Conservation (phyloP, 345 rosid genomes). For the Heritiera littoralis region DNA sequence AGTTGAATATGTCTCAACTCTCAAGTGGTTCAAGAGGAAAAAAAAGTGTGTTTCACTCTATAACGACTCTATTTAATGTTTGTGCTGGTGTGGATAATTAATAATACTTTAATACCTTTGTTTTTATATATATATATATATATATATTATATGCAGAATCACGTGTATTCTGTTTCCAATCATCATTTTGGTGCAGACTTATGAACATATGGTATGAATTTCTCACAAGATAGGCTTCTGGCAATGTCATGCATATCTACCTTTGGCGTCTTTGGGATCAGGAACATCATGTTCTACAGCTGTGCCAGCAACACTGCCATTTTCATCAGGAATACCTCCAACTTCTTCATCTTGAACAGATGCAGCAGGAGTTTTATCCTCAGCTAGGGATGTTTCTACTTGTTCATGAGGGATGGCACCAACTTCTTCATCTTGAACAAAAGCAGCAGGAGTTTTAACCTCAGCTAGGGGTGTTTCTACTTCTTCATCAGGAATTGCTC, state of each 20-base stretch:
- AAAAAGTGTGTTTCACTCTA: not conserved
- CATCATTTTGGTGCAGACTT: not conserved
- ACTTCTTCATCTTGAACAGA: slow-evolving; percentile 22
- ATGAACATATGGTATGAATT: not conserved
- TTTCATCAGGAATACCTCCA: slow-evolving; percentile 40
- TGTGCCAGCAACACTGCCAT: slow-evolving; percentile 41
- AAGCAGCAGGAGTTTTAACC: not conserved
- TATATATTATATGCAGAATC: not conserved
- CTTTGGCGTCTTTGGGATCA: slow-evolving; percentile 35
- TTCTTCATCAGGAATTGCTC: slow-evolving; percentile 35
- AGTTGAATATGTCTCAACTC: not conserved
- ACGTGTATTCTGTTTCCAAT: not conserved
- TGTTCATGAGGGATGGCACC: slow-evolving; percentile 36
- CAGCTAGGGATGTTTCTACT: slow-evolving; percentile 5
- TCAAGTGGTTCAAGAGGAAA: not conserved
- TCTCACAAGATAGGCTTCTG: not conserved
- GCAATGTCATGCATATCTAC: slow-evolving; percentile 27
- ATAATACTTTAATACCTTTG: not conserved
- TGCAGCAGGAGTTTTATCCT: slow-evolving; percentile 7
- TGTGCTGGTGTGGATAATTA: no score
- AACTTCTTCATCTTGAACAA: slow-evolving; percentile 21
- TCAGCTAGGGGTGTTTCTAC: slow-evolving; percentile 5
- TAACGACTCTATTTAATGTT: not conserved
- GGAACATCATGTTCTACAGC: slow-evolving; percentile 34
- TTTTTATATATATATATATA: not conserved